Evolutionary conservation across 1,284 basidiomycete species (phyloP), one percentile per base, ranked within the genome.

Genomic region (Ustilago curta): DNA sequence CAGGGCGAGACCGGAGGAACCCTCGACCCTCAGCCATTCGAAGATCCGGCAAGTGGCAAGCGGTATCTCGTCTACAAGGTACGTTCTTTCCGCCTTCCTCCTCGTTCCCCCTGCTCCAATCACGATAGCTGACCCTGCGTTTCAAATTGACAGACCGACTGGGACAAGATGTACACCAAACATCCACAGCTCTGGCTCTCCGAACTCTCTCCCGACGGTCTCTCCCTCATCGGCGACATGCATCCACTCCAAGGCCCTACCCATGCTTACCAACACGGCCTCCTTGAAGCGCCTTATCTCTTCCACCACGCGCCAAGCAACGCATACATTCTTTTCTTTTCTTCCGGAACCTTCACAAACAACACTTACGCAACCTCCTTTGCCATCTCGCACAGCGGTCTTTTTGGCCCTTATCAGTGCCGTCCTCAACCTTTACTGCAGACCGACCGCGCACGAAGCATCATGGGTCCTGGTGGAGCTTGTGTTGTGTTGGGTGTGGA

Each of bases 271-370:
- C 79, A 80, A 37, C 29, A 59, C 32, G 66, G 69, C 23, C 57
- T 80, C 5, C 49, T 80, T 45, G 77, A 80, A 59, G 77, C 77
- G 3, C 79, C 79, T 1, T 80, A 80, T 59, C 70, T 80, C 29
- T 55, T 68, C 45, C 66, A 73, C 52, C 77, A 79, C 43, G 29
- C 48, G 2, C 57, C 64, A 4, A 70, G 58, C 54, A 58, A 68
- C n/a, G 59, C 74, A 31, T 80, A 80, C 58, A 53, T 71, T 44
- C 79, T 79, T 53, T 80, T 80, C 61, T 80, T 75, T 61, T 77
- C 76, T 16, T 66, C 64, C 3, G 78, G 78, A 23, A 77, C 76
- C 3, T 80, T 75, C 52, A 65, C 65, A 44, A 78, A 76, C 5
- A 61, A 62, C 23, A 64, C 68, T 18, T 80, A 80, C 44, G 78